A percentile compares a stretch with the other conserved stretches of the same genome.
These are phyloP conservation scores for Mucor mucedo DNA, from an alignment of 371 early-diverging fungal species.

Conservation along the genomic window DNA sequence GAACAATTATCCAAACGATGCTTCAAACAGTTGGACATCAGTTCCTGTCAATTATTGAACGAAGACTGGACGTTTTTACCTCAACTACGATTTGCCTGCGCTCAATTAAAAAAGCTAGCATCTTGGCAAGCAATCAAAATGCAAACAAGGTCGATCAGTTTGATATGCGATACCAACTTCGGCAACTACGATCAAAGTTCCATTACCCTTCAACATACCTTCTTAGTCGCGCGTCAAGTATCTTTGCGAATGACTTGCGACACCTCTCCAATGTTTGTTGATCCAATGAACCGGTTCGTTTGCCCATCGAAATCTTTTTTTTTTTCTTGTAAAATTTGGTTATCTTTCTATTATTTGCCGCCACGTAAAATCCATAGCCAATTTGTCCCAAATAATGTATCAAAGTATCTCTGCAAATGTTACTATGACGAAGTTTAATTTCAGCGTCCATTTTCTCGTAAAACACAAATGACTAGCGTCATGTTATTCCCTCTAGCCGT, in stretches of 20 bases:
- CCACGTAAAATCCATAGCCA: too few species aligned
- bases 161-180: conserved; percentile 25
- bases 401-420: too few species aligned
- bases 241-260: conserved; percentile 22
- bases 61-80: conserved; percentile 27
- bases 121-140: conserved; percentile 13
- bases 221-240: conserved; percentile 23
- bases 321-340: too few species aligned
- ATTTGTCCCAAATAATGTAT: too few species aligned
- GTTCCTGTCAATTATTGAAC: conserved; percentile 26
- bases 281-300: too few species aligned
- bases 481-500: too few species aligned
- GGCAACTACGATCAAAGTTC: conserved; percentile 26
- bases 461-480: too few species aligned
- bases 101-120: conserved; percentile 17
- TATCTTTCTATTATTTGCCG: too few species aligned
- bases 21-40: conserved; percentile 15
- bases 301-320: too few species aligned
- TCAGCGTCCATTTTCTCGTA: too few species aligned
- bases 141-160: conserved; percentile 19
- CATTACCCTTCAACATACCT: conserved; percentile 24
- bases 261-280: too few species aligned
- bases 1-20: conserved; percentile 18
- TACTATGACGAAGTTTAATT: too few species aligned
- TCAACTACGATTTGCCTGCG: conserved; percentile 30